Evolutionary conservation across 768 basidiomycete species (phyloP), one percentile per base, ranked within the genome.

Genomic region (Mycena haematopus): DNA sequence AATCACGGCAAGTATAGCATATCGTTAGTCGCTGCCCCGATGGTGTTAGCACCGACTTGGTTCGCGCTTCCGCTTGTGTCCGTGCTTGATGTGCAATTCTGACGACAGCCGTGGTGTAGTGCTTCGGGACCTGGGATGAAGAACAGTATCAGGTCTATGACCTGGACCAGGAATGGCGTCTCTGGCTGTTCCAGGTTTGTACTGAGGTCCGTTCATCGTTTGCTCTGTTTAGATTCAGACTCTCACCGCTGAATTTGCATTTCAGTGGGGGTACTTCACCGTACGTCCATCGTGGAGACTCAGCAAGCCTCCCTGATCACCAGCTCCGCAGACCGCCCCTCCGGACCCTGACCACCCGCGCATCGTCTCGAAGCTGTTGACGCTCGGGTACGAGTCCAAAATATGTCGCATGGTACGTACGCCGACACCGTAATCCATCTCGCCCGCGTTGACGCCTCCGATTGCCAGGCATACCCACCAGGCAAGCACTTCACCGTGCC

Each of bases 171-270:
- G 83, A 82, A 6, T 98, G 96, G 96, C 83, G 93, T 44, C 76
- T 89, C 14, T 98, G 96, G 96, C 67, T 80, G 6, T 96, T 94
- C 82, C 95, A 93, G 76, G 92, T 94, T 55, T 95, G 94, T 79
- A 95, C 93, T 0, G 66, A 67, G 62, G 66, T 67, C 29, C 3
- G 51, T 57, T 22, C 8, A 13, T 10, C 3, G 22, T 11, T 17
- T 17, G 29, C 14, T 36, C 19, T 10, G 10, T 15, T 33, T 13
- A 6, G 33, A 22, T 38, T 5, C 52, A 31, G 10, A 55, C 8
- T 21, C 47, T 54, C 19, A 57, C 38, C 11, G 15, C 31, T 33
- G 4, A 10, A 21, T 45, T 2, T 14, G 36, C 42, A 6, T 44
- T 46, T 10, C 86, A 96, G 70, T 98, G 96, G 96, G 96, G 95